These are phyloP conservation scores for Trypanosomatidae sp. DNA, from an alignment of 208 protist genomes.

Conservation along the genomic window DNA sequence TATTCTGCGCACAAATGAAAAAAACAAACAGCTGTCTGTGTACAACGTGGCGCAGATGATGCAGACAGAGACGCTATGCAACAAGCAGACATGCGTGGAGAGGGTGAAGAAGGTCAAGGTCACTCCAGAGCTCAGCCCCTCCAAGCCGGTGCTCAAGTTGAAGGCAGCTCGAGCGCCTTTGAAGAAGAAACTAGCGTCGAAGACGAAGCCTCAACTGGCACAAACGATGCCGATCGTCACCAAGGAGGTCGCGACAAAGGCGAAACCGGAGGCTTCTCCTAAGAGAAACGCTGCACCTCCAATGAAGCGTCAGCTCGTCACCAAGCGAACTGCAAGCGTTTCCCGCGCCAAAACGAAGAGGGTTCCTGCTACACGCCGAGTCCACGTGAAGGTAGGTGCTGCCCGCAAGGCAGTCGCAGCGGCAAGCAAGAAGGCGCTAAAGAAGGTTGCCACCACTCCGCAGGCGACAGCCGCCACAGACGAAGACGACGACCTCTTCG, in stretches of 20 bases:
- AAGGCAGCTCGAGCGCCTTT: conserved; percentile 3
- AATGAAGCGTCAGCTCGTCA: background rate
- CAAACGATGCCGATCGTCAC: no score
- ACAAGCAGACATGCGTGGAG: background rate
- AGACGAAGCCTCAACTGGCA: no score
- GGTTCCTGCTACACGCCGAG: background rate
- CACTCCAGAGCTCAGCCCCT: background rate
- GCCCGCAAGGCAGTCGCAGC: background rate
- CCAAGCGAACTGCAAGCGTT: background rate
- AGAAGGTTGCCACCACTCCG: background rate
- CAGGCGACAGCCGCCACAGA: background rate
- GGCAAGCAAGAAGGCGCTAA: background rate
- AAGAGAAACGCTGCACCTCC: background rate
- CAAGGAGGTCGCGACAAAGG: no score
- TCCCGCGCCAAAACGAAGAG: background rate
- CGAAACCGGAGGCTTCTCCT: background rate
- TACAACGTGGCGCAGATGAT: conserved; percentile 20
- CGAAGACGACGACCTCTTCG: background rate
- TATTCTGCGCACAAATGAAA: conserved; percentile 36
- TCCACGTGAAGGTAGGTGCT: background rate
- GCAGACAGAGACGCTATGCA: background rate
- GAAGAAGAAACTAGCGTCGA: no score
- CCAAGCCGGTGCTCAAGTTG: background rate
- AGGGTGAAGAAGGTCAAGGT: background rate
- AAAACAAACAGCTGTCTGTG: conserved; percentile 16